Conservation (phyloP, 176 grass and related monocot species). For the Melocanna baccifera region DNA sequence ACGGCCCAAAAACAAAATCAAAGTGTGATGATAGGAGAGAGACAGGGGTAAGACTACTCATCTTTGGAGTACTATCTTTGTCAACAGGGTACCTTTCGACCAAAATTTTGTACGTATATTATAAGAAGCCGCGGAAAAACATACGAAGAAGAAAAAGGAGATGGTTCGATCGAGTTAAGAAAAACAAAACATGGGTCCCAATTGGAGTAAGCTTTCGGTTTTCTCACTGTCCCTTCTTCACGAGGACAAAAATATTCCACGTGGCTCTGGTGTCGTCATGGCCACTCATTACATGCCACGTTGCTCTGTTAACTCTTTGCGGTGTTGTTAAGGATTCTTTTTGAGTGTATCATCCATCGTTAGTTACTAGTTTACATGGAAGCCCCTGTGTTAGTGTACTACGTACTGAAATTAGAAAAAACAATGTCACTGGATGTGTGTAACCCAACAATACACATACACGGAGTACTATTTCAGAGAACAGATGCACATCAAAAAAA, state of each 20-base stretch:
- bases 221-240: constrained; percentile 37
- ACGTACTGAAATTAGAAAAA: background rate
- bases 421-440: background rate
- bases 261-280: constrained; percentile 42
- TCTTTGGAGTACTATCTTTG: constrained; percentile 34
- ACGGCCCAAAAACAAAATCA: background rate
- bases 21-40: background rate
- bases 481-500: background rate
- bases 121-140: constrained; percentile 2
- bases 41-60: background rate
- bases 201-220: constrained; percentile 57
- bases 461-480: background rate
- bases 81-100: constrained; percentile 48
- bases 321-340: background rate
- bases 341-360: background rate
- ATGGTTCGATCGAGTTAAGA: constrained; percentile 16
- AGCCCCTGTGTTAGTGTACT: background rate
- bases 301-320: background rate
- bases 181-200: constrained; percentile 20
- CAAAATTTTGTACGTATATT: constrained; percentile 24
- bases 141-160: background rate
- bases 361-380: background rate
- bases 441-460: background rate
- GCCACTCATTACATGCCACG: constrained; percentile 15
- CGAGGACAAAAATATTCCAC: constrained; percentile 63